These are phyloP conservation scores for Dactylis glomerata DNA, from an alignment of 176 grass and related monocot genomes.

Conservation along the genomic window DNA sequence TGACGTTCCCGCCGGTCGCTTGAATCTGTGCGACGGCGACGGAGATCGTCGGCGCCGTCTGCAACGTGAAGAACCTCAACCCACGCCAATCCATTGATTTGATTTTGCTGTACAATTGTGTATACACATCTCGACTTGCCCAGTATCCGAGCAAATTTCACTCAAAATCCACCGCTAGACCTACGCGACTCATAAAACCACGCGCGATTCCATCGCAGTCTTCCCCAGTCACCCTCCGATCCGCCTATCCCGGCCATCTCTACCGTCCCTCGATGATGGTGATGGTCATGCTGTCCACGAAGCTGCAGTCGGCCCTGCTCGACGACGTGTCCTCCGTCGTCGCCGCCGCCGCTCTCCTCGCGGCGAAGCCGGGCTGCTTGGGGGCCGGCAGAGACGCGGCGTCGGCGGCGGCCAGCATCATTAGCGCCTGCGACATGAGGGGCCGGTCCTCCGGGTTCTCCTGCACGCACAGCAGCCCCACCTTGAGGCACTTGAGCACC, in stretches of 20 bases:
- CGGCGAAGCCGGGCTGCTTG: slow-evolving; percentile 52
- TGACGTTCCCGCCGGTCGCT: no score
- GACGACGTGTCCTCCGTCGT: slow-evolving; percentile 34
- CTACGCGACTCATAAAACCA: background rate
- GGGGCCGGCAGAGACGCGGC: slow-evolving; percentile 28
- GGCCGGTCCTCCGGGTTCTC: slow-evolving; percentile 53
- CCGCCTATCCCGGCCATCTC: background rate
- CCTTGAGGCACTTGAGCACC: slow-evolving; percentile 43
- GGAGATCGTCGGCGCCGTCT: background rate
- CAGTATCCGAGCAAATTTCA: background rate
- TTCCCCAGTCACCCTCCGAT: background rate
- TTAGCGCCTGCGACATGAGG: slow-evolving; percentile 49
- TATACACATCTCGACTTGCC: background rate
- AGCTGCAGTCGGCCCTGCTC: slow-evolving; percentile 36
- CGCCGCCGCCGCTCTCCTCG: background rate
- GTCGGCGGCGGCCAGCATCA: slow-evolving; percentile 46
- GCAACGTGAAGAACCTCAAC: background rate
- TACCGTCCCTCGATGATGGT: slow-evolving; percentile 52
- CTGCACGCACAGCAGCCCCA: slow-evolving; percentile 60
- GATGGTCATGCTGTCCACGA: slow-evolving; percentile 50
- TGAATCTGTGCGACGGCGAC: background rate
- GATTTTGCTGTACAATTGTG: background rate
- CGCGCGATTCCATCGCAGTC: background rate
- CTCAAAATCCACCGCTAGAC: background rate
- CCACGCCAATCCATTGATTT: background rate